A percentile compares a stretch with the other conserved stretches of the same genome.
Evolutionary conservation across 2,329 filamentous ascomycete genomes (phyloP).

Genomic region (Aspergillus chevalieri): DNA sequence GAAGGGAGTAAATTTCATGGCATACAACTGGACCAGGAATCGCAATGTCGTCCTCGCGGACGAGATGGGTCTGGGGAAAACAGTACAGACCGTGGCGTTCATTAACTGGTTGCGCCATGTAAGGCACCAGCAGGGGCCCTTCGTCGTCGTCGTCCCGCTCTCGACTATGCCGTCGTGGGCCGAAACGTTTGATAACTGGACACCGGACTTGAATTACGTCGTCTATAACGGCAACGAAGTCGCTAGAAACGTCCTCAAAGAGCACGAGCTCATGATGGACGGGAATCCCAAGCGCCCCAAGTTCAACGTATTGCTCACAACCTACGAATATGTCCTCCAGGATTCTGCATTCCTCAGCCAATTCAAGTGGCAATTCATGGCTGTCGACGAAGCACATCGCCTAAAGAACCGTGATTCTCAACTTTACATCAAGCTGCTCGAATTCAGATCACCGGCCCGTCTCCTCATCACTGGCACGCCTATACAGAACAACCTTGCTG

Average conservation of each 20-base stretch:
- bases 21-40: conserved; percentile 87
- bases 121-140: conserved; percentile 83
- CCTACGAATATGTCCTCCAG: conserved; percentile 89
- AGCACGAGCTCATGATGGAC: conserved; percentile 82
- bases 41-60: conserved; percentile 97
- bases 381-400: conserved; percentile 93
- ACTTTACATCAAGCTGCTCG: conserved; percentile 75
- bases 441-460: conserved; percentile 81
- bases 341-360: conserved; percentile 78
- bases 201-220: conserved; percentile 92
- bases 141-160: conserved; percentile 92
- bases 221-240: conserved; percentile 89
- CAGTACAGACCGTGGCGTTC: conserved; percentile 93
- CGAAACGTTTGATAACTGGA: conserved; percentile 94
- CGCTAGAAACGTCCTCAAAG: conserved; percentile 77
- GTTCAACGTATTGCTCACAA: conserved; percentile 96
- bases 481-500: conserved; percentile 92
- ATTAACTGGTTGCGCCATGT: conserved; percentile 95
- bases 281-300: conserved; percentile 83
- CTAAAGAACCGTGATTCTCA: conserved; percentile 95
- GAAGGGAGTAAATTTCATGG: conserved; percentile 88
- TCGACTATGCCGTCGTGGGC: conserved; percentile 98
- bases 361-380: conserved; percentile 96
- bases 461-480: conserved; percentile 94
- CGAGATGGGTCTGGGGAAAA: conserved; percentile 98